phyloP scores from a whole-genome alignment of 2,329 filamentous ascomycete genomes.

The Xylariaceae sp. region DNA sequence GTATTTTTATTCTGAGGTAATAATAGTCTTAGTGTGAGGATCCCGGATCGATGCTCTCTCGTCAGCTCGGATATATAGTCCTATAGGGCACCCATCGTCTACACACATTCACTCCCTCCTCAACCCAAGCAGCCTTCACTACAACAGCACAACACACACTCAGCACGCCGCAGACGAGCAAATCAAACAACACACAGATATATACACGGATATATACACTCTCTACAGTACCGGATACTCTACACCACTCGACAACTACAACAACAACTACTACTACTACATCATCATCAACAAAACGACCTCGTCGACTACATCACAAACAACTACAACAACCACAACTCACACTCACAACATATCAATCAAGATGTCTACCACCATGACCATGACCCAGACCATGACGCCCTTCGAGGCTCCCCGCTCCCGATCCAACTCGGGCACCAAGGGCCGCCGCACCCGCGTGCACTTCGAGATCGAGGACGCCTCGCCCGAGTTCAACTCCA shows the following conservation, averaged over 20 bases:
- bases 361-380: constrained; percentile 19
- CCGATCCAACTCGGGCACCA: constrained; percentile 18
- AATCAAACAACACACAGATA: not conserved
- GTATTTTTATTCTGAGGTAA: not conserved
- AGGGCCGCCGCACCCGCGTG: constrained; percentile 19
- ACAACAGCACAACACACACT: no score
- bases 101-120: not conserved
- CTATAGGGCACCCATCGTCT: constrained; percentile 7
- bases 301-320: no score
- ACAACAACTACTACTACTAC: no score
- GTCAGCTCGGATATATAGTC: constrained; percentile 19
- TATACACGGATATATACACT: not conserved
- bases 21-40: not conserved
- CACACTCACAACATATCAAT: not conserved
- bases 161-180: not conserved
- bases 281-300: no score
- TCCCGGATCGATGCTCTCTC: not conserved
- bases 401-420: constrained; percentile 15
- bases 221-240: not conserved
- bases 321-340: no score
- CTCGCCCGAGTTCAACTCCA: constrained; percentile 17
- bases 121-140: constrained; percentile 1
- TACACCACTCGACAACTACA: not conserved
- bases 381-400: constrained; percentile 16
- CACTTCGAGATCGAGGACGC: constrained; percentile 22